phyloP scores from a whole-genome alignment of 75 land plant species.

The Cryptomeria japonica region DNA sequence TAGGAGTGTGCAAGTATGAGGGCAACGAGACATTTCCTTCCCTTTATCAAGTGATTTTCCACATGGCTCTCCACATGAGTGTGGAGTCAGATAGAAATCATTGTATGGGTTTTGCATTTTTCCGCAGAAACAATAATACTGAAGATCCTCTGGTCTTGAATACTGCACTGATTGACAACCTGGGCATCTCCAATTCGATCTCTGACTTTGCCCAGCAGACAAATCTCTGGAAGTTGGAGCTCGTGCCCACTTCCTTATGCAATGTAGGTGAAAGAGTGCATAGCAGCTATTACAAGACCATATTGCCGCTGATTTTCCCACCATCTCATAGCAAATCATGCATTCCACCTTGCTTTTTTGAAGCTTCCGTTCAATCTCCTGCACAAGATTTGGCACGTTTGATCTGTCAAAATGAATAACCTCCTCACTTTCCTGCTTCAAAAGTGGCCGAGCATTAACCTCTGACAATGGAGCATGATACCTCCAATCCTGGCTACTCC shows the following conservation, averaged over 20 bases:
- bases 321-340: conserved; percentile 97
- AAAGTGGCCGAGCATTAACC: not conserved
- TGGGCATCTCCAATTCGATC: conserved; percentile 89
- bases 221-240: conserved; percentile 79
- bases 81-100: conserved; percentile 89
- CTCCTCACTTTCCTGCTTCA: not conserved
- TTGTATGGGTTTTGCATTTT: conserved; percentile 73
- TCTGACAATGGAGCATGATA: not conserved
- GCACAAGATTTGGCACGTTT: conserved; percentile 75
- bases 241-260: conserved; percentile 91
- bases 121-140: conserved; percentile 88
- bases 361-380: conserved; percentile 91
- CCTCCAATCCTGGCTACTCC: conserved; percentile 12
- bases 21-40: conserved; percentile 47
- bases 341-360: conserved; percentile 76
- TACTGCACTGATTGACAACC: conserved; percentile 90
- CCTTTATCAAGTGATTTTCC: conserved; percentile 60
- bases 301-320: conserved; percentile 62
- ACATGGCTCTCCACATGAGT: conserved; percentile 98
- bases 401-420: not conserved
- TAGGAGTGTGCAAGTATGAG: conserved; percentile 89
- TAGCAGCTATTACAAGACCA: conserved; percentile 95
- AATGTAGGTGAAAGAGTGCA: conserved; percentile 82
- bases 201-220: conserved; percentile 41
- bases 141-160: conserved; percentile 51